Base-by-base conservation (phyloP, 2,329 filamentous ascomycete genomes). In the Atkinsonella hypoxylon region DNA sequence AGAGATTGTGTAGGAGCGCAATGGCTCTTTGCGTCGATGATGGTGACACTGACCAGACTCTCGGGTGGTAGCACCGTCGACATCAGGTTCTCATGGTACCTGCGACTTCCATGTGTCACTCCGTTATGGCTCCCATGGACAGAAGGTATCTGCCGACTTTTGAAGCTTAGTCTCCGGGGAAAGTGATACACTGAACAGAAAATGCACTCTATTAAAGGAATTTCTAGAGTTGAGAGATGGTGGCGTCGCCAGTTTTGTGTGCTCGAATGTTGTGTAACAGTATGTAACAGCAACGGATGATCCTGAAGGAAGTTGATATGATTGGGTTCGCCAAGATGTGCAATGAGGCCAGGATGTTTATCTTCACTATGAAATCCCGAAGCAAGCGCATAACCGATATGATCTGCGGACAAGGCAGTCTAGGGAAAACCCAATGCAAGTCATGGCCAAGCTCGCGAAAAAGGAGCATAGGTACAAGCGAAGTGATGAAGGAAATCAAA, bases 1-100 rank as follows among this genome's bases (percentile, higher is more conserved):
- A 32, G 20, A 39, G 36, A 49, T 51, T 45, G 48, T 49, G 36
- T 53, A 53, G 45, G 32, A 53, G 39, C 26, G 39, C 15, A 18
- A 12, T 42, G 30, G 32, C 17, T 46, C 31, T 45, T 45, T 40
- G 26, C 22, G 20, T 41, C 13, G 45, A 36, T 39, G 9, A 40
- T 45, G 46, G 32, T 43, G 32, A 48, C 49, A 46, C 45, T 49
- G 38, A 47, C 45, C 48, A 41, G 40, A 40, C 45, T 31, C 46
- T 30, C 40, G 36, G 45, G 45, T 39, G 41, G 49, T 53, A 18
- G 46, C 34, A 49, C 52, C 6, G 20, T 48, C 30, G 40, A 51
- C 36, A 45, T 12, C 38, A 46, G 22, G 17, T 17, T 31, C 30
- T 32, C 22, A 43, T 20, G 30, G 48, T 45, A 45, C 48, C 34